Evolutionary conservation across 2,329 filamentous ascomycete genomes (phyloP), one percentile per base, ranked within the genome.

Genomic region (Furcasterigmium sp.): DNA sequence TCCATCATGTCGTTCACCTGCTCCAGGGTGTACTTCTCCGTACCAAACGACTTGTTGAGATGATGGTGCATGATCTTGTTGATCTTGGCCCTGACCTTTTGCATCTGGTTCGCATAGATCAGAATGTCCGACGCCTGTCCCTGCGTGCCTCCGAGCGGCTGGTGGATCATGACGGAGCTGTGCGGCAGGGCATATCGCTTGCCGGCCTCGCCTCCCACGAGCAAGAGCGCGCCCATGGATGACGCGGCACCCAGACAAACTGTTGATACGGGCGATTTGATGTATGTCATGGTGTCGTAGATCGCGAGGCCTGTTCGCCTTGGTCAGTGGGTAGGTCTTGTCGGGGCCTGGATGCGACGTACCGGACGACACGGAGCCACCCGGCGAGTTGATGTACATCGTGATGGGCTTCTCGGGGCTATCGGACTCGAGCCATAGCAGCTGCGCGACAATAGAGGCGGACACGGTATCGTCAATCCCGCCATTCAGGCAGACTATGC

Each of bases 211-310:
- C 94, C 93, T 37, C 91, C 93, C 38, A 87, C 85, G 1, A 98
- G 79, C 1, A 98, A 73, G 19, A 98, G 74, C 2, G 85, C 89
- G 6, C 91, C 93, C 93, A 98, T 98, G 3, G 86, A 93, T 2
- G 93, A 91, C 0, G 94, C 93, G 56, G 94, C 88, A 8, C 93
- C 93, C 35, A 98, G 80, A 58, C 93, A 97, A 23, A 98, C 93
- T 1, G 93, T 98, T 35, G 86, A 91, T 0, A 98, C 90, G 1
- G 91, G 89, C 3, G 87, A 87, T 47, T 85, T 83, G 60, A 98
- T 97, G 65, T 98, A 98, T 54, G 85, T 83, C 91, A 98, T 97
- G 11, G 93, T 98, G 63, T 98, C 93, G 74, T 98, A 98, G 57
- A 98, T 97, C 20, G 93, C 91, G 47, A 86, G 74, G 14, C 82